Evolutionary conservation across 2,329 filamentous ascomycete species (phyloP).

Genomic region (Pseudogymnoascus sp.): DNA sequence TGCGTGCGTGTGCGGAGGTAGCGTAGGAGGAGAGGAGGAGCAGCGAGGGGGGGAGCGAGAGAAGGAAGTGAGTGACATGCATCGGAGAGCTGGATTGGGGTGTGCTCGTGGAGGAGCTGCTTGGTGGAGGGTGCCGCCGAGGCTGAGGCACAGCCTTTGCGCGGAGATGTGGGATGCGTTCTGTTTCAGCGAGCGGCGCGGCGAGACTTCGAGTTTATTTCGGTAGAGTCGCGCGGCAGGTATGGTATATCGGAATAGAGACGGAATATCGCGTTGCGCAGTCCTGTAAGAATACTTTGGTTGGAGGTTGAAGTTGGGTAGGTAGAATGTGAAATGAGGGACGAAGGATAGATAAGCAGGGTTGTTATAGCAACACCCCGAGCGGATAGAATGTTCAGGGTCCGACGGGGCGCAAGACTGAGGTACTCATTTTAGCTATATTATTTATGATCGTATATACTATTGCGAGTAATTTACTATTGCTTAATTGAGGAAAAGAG

Average conservation of each 20-base stretch:
- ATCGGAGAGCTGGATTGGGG: constrained; percentile 25
- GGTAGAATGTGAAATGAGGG: neutral
- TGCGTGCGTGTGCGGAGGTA: constrained; percentile 26
- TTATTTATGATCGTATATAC: neutral
- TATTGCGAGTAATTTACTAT: neutral
- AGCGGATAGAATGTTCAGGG: neutral
- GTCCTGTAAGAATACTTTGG: neutral
- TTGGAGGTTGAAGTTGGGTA: too few relatives aligned
- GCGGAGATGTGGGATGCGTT: neutral
- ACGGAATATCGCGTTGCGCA: neutral
- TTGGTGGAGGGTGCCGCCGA: neutral
- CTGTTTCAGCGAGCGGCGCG: too few relatives aligned
- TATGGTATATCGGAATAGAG: neutral
- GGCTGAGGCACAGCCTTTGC: neutral
- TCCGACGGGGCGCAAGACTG: neutral
- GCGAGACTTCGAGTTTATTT: too few relatives aligned
- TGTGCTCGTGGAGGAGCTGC: neutral
- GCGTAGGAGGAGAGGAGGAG: constrained; percentile 36
- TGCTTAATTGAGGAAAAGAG: neutral
- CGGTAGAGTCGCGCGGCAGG: too few relatives aligned
- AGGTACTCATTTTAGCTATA: neutral
- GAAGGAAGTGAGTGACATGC: constrained; percentile 31
- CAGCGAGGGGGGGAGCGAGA: constrained; percentile 36
- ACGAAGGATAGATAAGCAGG: neutral
- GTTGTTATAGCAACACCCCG: neutral